A percentile compares a stretch with the other conserved stretches of the same genome.
phyloP scores from a whole-genome alignment of 495 filamentous ascomycete species.

The Podospora tetraspora region DNA sequence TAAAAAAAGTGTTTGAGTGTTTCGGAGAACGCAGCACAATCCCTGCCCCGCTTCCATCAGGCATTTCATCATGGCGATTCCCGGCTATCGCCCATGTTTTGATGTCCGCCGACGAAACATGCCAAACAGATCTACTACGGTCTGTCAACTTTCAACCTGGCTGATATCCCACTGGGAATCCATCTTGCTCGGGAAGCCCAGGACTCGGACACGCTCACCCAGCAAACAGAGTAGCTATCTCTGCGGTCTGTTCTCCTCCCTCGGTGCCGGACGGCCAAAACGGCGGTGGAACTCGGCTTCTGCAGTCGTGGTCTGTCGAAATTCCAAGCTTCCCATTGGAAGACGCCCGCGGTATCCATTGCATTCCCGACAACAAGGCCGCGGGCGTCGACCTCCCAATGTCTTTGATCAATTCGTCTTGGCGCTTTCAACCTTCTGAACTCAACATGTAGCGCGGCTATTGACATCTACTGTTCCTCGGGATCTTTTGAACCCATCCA shows the following conservation, averaged over 20 bases:
- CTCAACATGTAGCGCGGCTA: background rate
- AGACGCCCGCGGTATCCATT: background rate
- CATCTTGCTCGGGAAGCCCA: background rate
- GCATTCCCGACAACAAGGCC: background rate
- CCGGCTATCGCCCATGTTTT: background rate
- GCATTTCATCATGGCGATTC: background rate
- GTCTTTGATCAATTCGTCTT: background rate
- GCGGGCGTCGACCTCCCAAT: background rate
- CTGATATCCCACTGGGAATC: background rate
- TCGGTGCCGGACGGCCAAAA: background rate
- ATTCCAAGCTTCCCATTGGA: background rate
- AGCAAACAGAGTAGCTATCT: background rate
- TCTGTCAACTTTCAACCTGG: background rate
- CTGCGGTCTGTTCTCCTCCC: background rate
- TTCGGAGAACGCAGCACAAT: background rate
- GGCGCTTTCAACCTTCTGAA: background rate
- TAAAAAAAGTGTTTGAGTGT: background rate
- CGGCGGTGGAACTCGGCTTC: background rate
- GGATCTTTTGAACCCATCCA: background rate
- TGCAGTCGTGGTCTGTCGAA: background rate
- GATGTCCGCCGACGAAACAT: background rate
- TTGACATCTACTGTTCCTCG: background rate
- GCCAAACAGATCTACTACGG: background rate
- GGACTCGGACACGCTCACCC: too few relatives aligned
- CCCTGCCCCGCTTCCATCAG: background rate